phyloP scores from a whole-genome alignment of 352 stramenopile species.

The Stramenopiles sp. region DNA sequence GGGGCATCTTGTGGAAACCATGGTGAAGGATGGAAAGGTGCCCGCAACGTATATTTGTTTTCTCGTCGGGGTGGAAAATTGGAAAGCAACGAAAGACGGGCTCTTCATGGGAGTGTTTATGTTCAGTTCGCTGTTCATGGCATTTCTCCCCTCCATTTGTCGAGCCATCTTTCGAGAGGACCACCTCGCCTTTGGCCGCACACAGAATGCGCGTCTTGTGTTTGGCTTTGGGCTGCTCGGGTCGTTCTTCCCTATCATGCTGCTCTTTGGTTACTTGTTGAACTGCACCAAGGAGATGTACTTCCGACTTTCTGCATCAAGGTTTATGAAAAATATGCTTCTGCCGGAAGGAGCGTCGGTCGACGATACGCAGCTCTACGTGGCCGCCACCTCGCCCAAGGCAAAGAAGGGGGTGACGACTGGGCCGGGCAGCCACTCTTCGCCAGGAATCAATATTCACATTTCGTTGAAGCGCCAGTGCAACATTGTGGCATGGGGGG shows the following conservation, averaged over 20 bases:
- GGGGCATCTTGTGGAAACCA: neutral
- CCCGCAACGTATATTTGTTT: slow-evolving; percentile 2
- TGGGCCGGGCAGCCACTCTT: neutral
- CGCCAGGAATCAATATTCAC: neutral
- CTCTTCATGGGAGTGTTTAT: neutral
- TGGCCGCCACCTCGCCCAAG: neutral
- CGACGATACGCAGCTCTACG: too few relatives aligned
- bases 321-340: slow-evolving; percentile 2
- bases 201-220: neutral
- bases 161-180: neutral
- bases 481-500: neutral
- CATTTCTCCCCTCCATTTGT: neutral
- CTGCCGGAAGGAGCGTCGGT: neutral
- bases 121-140: too few relatives aligned
- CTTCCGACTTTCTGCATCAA: neutral
- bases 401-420: neutral
- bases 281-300: neutral
- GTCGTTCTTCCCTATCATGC: neutral
- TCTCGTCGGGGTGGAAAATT: neutral
- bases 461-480: neutral
- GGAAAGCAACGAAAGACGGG: neutral
- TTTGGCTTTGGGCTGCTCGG: neutral
- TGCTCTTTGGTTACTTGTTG: neutral
- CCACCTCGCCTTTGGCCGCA: neutral
- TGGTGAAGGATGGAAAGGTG: neutral